Conservation (phyloP, 2,329 filamentous ascomycete genomes). For the Lachnellula willkommii region DNA sequence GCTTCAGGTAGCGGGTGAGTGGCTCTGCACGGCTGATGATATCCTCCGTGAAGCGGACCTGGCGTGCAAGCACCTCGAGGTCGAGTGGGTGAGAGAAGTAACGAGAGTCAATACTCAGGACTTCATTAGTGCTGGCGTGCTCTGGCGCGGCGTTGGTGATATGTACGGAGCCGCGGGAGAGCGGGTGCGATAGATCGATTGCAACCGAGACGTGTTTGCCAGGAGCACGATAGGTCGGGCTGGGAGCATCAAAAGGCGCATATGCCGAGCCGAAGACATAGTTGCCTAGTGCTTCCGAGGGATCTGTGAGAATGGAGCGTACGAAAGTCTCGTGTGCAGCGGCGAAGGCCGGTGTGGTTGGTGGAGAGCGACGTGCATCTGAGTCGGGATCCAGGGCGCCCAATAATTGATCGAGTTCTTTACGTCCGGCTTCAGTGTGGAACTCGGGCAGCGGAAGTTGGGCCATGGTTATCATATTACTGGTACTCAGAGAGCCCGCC, state of each 20-base stretch:
- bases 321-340: slow-evolving; percentile 4
- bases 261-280: not conserved
- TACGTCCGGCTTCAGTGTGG: not conserved
- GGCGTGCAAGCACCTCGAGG: not conserved
- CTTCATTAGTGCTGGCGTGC: not conserved
- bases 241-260: not conserved
- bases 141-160: not conserved
- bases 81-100: slow-evolving; percentile 1
- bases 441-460: slow-evolving; percentile 6
- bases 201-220: not conserved
- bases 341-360: slow-evolving; percentile 13
- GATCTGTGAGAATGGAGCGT: not conserved
- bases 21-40: not conserved
- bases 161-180: slow-evolving; percentile 6
- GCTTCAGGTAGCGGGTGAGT: not conserved
- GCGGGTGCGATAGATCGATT: not conserved
- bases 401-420: not conserved
- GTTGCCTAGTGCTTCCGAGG: not conserved
- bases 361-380: not conserved
- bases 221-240: not conserved
- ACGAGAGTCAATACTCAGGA: not conserved
- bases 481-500: slow-evolving; percentile 5
- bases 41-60: not conserved
- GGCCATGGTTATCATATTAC: slow-evolving; percentile 1
- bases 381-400: not conserved